These are phyloP conservation scores for Phalaenopsis equestris DNA, from an alignment of 106 monocot genomes.

Conservation along the genomic window DNA sequence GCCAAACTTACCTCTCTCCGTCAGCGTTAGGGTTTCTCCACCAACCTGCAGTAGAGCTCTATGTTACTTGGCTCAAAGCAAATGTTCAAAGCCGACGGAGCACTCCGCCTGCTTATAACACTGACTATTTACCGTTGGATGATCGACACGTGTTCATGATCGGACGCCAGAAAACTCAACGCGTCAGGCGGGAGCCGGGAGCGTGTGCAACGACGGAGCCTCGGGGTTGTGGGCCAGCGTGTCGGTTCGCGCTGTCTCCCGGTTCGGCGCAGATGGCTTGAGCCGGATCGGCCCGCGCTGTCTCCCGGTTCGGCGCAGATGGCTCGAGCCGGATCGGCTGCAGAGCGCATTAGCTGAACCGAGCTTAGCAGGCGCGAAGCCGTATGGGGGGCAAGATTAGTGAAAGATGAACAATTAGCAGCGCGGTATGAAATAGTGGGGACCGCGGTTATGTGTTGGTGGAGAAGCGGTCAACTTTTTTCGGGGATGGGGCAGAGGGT, in stretches of 20 bases:
- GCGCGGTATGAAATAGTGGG: neutral
- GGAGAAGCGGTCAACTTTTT: conserved; percentile 7
- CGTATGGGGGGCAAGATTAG: neutral
- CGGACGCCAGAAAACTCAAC: conserved; percentile 2
- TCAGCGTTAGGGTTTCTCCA: conserved; percentile 3
- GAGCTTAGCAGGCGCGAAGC: neutral
- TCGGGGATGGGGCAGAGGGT: neutral
- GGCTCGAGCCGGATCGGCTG: neutral
- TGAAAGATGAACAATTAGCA: neutral
- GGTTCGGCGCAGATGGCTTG: neutral
- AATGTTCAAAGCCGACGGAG: neutral
- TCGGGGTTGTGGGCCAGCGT: neutral
- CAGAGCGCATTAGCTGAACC: neutral
- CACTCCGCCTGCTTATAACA: conserved; percentile 4
- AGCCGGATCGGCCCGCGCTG: neutral
- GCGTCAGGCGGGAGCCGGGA: neutral
- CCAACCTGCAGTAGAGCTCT: neutral
- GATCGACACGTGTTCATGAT: conserved; percentile 7
- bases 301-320: neutral
- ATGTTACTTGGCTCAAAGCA: neutral
- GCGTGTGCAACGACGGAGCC: conserved; percentile 6
- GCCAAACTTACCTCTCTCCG: neutral
- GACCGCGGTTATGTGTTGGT: neutral
- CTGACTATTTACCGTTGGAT: neutral
- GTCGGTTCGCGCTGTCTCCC: conserved; percentile 14